Evolutionary conservation across 148 eudicot species (phyloP).

Genomic region (Chenopodium quinoa): DNA sequence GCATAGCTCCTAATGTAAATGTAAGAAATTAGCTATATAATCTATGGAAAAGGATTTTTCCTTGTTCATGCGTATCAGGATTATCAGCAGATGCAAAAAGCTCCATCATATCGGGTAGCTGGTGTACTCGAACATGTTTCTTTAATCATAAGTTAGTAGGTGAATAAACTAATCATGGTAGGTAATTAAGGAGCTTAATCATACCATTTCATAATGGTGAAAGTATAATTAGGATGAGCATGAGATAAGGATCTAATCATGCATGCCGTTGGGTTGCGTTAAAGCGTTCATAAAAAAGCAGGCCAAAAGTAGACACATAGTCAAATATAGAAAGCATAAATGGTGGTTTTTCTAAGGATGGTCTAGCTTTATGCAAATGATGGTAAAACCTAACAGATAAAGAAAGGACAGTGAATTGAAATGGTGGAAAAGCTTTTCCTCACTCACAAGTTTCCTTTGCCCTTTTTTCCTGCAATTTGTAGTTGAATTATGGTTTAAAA

Average conservation of each 20-base stretch:
- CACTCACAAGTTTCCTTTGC: slow-evolving; percentile 2
- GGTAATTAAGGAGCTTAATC: slow-evolving; percentile 7
- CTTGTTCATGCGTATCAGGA: neutral
- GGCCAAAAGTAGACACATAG: neutral
- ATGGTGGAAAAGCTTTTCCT: neutral
- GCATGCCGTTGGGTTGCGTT: slow-evolving; percentile 17
- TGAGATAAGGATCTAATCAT: slow-evolving; percentile 13
- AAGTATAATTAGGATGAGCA: slow-evolving; percentile 3
- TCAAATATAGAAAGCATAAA: neutral
- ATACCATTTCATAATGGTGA: slow-evolving; percentile 9
- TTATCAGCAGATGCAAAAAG: too few relatives aligned
- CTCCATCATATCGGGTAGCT: slow-evolving; percentile 4
- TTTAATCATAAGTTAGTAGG: neutral
- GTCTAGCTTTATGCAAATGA: slow-evolving; percentile 4
- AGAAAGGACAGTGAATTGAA: neutral
- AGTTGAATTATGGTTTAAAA: neutral
- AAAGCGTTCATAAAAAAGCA: slow-evolving; percentile 17
- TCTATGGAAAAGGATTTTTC: slow-evolving; percentile 1
- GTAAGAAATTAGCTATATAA: slow-evolving; percentile 25
- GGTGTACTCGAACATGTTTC: neutral
- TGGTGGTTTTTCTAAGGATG: slow-evolving; percentile 7
- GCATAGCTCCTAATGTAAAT: slow-evolving; percentile 32
- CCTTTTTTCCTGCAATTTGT: neutral
- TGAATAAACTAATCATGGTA: slow-evolving; percentile 12
- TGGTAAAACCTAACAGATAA: neutral